Percentiles rank a stretch among this genome's conserved stretches.
phyloP scores from a whole-genome alignment of 441 rosid genomes.

The Euphorbia schlechtendalii region DNA sequence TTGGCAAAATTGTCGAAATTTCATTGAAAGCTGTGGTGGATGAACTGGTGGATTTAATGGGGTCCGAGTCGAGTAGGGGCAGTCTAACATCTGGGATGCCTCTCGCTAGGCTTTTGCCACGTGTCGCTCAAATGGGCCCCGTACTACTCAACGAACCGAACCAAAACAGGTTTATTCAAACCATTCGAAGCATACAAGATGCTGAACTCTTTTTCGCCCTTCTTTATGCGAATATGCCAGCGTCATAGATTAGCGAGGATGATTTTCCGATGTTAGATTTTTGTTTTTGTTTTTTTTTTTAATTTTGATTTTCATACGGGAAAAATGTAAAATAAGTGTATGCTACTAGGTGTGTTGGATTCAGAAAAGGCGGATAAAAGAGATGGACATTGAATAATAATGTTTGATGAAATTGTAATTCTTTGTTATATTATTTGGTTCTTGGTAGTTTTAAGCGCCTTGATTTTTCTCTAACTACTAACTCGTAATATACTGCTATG shows the following conservation, averaged over 20 bases:
- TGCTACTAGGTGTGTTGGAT: slow-evolving; percentile 18
- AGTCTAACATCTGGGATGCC: slow-evolving; percentile 46
- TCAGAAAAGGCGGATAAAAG: slow-evolving; percentile 12
- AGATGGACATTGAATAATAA: slow-evolving; percentile 17
- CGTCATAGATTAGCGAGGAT: slow-evolving; percentile 23
- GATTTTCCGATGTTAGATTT: slow-evolving; percentile 15
- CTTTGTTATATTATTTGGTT: slow-evolving; percentile 12
- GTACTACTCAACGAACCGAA: slow-evolving; percentile 48
- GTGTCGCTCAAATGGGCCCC: slow-evolving; percentile 50
- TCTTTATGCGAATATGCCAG: slow-evolving; percentile 64
- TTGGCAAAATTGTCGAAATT: slow-evolving; percentile 36
- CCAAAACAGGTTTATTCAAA: slow-evolving; percentile 50
- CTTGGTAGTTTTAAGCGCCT: too few relatives aligned
- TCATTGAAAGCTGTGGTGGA: slow-evolving; percentile 46
- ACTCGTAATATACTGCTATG: too few relatives aligned
- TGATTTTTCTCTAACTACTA: too few relatives aligned
- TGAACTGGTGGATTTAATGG: slow-evolving; percentile 46
- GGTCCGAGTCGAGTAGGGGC: slow-evolving; percentile 29
- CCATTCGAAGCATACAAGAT: slow-evolving; percentile 46
- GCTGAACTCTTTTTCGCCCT: slow-evolving; percentile 77
- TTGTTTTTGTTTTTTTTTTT: slow-evolving; percentile 3
- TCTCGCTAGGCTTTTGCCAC: slow-evolving; percentile 69
- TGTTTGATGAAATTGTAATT: slow-evolving; percentile 23
- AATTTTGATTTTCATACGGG: slow-evolving; percentile 11
- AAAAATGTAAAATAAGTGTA: slow-evolving; percentile 22